Evolutionary conservation across 2,329 filamentous ascomycete genomes (phyloP), one percentile per base, ranked within the genome.

Genomic region (Coniella vitis): DNA sequence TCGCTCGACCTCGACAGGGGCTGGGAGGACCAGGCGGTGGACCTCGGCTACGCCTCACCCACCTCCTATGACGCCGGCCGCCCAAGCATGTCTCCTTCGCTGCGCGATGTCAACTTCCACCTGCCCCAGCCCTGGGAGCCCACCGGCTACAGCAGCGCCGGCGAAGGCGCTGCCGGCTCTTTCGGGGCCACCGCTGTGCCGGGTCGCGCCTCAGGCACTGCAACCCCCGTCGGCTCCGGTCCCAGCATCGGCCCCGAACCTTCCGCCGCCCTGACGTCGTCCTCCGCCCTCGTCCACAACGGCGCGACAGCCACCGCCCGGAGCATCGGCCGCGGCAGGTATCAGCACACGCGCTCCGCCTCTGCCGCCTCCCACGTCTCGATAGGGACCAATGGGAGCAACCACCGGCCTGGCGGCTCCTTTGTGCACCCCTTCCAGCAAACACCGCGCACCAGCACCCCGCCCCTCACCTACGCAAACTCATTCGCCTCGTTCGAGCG

Each of bases 371-470:
- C 77, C 20, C 76, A 81, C 58, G 65, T 69, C 54, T 81, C 78
- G 9, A 69, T 78, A 46, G 71, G 75, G 7, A 79, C 77, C 21
- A 73, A 72, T 43, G 73, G 69, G 53, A 81, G 77, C 57, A 71
- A 55, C 9, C 48, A 65, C 46, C 69, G 74, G 49, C 68, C 66
- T 49, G 69, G 70, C 49, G 65, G 57, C 36, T 61, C 70, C 29
- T 83, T 84, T 58, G 71, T 83, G 17, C 81, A 84, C 59, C 80
- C 81, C 21, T 83, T 82, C 56, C 78, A 83, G 60, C 81, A 83
- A 64, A 81, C 71, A 8, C 81, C 81, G 29, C 73, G 77, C 36
- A 78, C 78, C 1, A 75, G 77, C 39, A 81, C 79, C 51, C 78
- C 79, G 44, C 78, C 79, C 8, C 58, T 81, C 52, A 74, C 76